Base-by-base conservation (phyloP, 352 stramenopile species). In the Globisporangium spinosum region DNA sequence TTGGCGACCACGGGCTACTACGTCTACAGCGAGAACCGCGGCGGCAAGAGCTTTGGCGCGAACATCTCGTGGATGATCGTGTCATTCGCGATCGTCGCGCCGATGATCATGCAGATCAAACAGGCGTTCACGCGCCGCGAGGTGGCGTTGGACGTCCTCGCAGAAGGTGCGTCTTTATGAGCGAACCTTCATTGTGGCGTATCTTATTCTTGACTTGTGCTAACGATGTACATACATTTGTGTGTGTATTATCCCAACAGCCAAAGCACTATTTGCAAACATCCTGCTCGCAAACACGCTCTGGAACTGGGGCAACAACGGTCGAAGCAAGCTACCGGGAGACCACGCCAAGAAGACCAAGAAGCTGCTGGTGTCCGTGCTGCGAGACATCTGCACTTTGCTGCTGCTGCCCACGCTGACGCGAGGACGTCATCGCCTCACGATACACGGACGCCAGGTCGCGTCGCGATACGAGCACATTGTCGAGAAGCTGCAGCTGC, bases 71-170 rank as follows among this genome's bases (percentile, higher is more conserved):
- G 83, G 81, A 89, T 82, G 49, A 89, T 93, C 69, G 77, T 93
- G 51, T 83, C 85, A 12, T 91, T 96, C 57, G 84, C 88, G 7
- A 78, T 96, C 38, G 85, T 93, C 23, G 89, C 87, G 60, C 88
- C 88, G 17, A 90, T 93, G 82, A 96, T 93, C 76, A 94, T 94
- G 85, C 86, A 94, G 70, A 93, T 96, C 76, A 79, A 77, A 17
- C 86, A 96, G 67, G 88, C 88, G 17, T 96, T 94, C 64, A 64
- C 73, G 17, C 80, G 86, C 6, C 80, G 88, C 45, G 88, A 96
- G 68, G 65, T 89, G 59, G 86, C 88, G 20, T 71, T 96, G 4
- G 74, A 85, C 49, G 74, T 83, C 51, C 78, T 94, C 51, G 82
- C 83, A 29, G 88, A 94, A 61, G 71, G 79, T 88, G 40, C 40